Percentiles rank a stretch among this genome's conserved stretches.
These are phyloP conservation scores for sunflower (Helianthus annuus) DNA, from an alignment of 129 eudicot genomes.

Conservation along the genomic window DNA sequence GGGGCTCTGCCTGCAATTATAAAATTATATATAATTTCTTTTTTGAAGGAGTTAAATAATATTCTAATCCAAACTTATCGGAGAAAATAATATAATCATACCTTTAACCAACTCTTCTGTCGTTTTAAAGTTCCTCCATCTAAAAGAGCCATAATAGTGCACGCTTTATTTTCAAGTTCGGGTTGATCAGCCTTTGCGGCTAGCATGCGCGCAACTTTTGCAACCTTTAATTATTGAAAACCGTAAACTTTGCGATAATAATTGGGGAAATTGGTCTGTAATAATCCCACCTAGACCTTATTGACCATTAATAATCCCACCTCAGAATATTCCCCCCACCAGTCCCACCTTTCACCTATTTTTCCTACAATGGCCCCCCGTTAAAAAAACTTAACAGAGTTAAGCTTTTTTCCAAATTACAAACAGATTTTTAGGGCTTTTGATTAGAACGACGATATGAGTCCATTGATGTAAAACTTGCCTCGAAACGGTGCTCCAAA, in stretches of 20 bases:
- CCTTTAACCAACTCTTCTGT: slow-evolving; percentile 95
- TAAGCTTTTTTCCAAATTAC: no score
- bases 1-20: slow-evolving; percentile 78
- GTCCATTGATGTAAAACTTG: no score
- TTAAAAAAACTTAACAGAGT: no score
- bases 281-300: no score
- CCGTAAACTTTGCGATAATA: slow-evolving; percentile 11
- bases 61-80: slow-evolving; percentile 2
- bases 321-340: no score
- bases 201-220: slow-evolving; percentile 88
- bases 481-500: no score
- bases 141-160: slow-evolving; percentile 87
- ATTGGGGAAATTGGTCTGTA: no score
- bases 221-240: slow-evolving; percentile 46
- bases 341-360: no score
- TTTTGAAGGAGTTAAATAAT: not conserved
- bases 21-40: slow-evolving; percentile 2
- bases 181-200: slow-evolving; percentile 56
- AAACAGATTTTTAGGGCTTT: no score
- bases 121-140: slow-evolving; percentile 95
- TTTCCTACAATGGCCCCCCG: no score
- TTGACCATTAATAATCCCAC: no score
- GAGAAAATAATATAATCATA: slow-evolving; percentile 14
- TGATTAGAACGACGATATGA: no score
- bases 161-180: slow-evolving; percentile 54